Conservation (phyloP, 2,329 filamentous ascomycete genomes). For the Ascochyta clinopodiicola region DNA sequence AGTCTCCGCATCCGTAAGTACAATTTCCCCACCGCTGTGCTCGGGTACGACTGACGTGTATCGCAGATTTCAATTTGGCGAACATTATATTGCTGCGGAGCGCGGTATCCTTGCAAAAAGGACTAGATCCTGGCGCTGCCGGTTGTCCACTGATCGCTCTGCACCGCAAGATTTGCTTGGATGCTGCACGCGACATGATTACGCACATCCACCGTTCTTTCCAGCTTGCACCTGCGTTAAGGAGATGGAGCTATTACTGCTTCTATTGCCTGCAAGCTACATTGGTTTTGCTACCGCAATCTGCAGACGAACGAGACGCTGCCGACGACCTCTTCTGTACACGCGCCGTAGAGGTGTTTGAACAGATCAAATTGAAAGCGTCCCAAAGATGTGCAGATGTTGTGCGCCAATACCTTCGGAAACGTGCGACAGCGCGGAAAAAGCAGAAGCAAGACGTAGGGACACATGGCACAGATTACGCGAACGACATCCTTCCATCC, state of each 20-base stretch:
- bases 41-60: neutral
- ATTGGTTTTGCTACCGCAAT: neutral
- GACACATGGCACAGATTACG: neutral
- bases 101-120: neutral
- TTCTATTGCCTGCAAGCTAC: constrained; percentile 2
- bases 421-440: neutral
- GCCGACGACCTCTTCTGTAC: neutral
- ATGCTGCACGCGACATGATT: constrained; percentile 4
- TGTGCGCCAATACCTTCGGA: constrained; percentile 1
- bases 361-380: constrained; percentile 1
- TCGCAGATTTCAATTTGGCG: neutral
- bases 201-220: neutral
- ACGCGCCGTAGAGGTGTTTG: neutral
- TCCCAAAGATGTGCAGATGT: constrained; percentile 2
- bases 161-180: neutral
- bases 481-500: neutral
- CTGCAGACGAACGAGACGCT: neutral
- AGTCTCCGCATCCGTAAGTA: neutral
- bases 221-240: neutral
- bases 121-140: neutral
- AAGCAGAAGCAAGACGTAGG: neutral
- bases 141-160: neutral
- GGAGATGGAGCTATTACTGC: constrained; percentile 3
- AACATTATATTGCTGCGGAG: neutral
- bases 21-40: neutral